These are phyloP conservation scores for Wickerhamiella sergipiensis DNA, from an alignment of 805 yeast genomes.

Conservation along the genomic window DNA sequence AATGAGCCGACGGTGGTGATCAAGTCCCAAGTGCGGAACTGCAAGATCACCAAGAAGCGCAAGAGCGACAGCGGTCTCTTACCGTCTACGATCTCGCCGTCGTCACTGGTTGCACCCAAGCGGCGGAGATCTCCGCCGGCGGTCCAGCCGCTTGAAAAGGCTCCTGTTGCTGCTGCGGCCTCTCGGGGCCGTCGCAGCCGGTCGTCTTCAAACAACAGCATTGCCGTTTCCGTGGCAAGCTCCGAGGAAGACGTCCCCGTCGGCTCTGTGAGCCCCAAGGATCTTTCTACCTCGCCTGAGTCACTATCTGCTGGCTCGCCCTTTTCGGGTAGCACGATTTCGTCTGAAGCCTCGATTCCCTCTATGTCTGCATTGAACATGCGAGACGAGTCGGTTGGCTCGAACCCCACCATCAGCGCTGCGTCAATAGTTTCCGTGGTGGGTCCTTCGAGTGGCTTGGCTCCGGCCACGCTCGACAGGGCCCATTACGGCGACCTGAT, in stretches of 20 bases:
- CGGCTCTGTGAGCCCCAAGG: not conserved
- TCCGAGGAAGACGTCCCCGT: not conserved
- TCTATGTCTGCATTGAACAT: not conserved
- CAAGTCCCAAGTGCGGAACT: conserved; percentile 4
- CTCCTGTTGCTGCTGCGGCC: not conserved
- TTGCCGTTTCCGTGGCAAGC: not conserved
- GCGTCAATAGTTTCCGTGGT: not conserved
- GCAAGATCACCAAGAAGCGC: conserved; percentile 6
- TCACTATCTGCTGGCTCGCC: not conserved
- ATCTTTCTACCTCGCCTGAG: not conserved
- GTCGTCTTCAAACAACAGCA: not conserved
- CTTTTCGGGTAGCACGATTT: not conserved
- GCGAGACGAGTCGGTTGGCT: not conserved
- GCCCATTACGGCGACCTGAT: not conserved
- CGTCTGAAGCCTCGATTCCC: not conserved
- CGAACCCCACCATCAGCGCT: not conserved
- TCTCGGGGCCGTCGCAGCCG: not conserved
- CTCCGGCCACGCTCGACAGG: not conserved
- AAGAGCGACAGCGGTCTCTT: conserved; percentile 1
- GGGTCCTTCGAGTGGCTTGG: not conserved
- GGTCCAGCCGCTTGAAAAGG: not conserved
- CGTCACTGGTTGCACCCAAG: conserved; percentile 6
- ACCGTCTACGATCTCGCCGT: conserved; percentile 8
- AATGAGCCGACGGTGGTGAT: conserved; percentile 7
- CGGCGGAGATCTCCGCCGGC: conserved; percentile 5